Evolutionary conservation across 352 stramenopile genomes (phyloP), one percentile per base, ranked within the genome.

Genomic region (Phytopythium litorale): DNA sequence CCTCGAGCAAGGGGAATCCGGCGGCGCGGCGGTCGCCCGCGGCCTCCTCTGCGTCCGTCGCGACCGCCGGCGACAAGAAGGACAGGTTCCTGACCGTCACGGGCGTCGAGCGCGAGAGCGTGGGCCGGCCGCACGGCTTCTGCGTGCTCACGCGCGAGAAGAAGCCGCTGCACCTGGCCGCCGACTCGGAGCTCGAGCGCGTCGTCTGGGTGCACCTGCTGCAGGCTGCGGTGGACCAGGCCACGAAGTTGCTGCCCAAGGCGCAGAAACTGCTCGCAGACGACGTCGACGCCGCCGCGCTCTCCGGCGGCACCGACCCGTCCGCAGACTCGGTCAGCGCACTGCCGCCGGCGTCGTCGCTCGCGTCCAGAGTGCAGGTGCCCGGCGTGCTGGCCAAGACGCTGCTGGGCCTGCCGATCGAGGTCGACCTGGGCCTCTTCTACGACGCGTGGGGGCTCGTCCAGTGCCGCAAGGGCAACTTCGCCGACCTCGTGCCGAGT

Each of bases 371-470:
- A 16, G 57, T 77, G 60, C 63, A 79, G 13, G 62, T 64, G n/a
- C 70, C 72, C 4, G 64, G 61, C 15, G 19, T 72, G 35, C 66
- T 72, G 30, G 66, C 67, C 28, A 70, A 68, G 60, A 91, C 83
- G 40, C 56, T 93, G 46, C 55, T 89, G 21, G 75, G 73, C 40
- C 73, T 69, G n/a, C 66, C 80, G 1, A 85, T 91, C 18, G 65
- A 49, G 50, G 76, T 92, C 13, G 80, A 92, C 38, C 53, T 94
- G 28, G 65, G 72, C 30, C 65, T 83, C 52, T 84, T 92, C 23
- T 94, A 94, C 63, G 80, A 91, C 4, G 74, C 81, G 3, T 94
- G 79, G 79, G 83, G 83, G 15, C 76, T 72, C 51, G 85, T 92
- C 62, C 78, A 88, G 60, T 71, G 78, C 33, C 81, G 82, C 51